Evolutionary conservation across 176 grass and related monocot species (phyloP), one percentile per base, ranked within the genome.

Genomic region (Phoenix roebelenii): DNA sequence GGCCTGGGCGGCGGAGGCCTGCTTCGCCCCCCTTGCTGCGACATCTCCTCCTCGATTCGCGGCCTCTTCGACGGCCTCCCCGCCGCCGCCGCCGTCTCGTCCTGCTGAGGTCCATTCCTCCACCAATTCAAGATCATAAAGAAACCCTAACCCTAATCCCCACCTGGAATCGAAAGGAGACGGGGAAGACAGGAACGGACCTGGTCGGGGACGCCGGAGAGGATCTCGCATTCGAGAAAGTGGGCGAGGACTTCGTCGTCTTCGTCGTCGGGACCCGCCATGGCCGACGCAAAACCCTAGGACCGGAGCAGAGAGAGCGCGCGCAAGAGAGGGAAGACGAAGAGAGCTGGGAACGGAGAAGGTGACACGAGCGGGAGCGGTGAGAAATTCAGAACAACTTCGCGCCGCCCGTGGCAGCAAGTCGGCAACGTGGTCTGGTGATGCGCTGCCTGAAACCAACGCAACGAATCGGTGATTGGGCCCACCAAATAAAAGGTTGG

Each of bases 151-250:
- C 50, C 68, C 24, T 62, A 58, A 69, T 74, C 74, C 64, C 76
- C 60, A 76, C 69, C 79, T 7, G 29, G 29, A 32, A 7, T 32
- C 29, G 29, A 22, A 15, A 10, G 25, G 17, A 23, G 12, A 18
- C 1, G 6, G 15, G 25, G 4, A 39, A 62, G 61, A 56, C 55
- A 17, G 35, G 51, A 7, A 32, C 29, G 29, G 9, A 73, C 86
- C 0, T 60, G 50, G 7, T 66, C 72, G 14, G 80, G 82, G 22
- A 9, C 57, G 61, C 76, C 79, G 50, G 84, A 98, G 48, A 85
- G 64, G 54, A 98, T 90, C 82, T 98, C 79, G 15, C 77, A 92
- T 16, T 98, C 87, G 60, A 98, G 81, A 66, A 98, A 85, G 73
- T 67, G 80, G 14, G 82, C 82, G 18, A 98, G 93, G 48, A 81